Evolutionary conservation across 1,284 basidiomycete genomes (phyloP), one percentile per base, ranked within the genome.

Genomic region (Pisolithus thermaeus): DNA sequence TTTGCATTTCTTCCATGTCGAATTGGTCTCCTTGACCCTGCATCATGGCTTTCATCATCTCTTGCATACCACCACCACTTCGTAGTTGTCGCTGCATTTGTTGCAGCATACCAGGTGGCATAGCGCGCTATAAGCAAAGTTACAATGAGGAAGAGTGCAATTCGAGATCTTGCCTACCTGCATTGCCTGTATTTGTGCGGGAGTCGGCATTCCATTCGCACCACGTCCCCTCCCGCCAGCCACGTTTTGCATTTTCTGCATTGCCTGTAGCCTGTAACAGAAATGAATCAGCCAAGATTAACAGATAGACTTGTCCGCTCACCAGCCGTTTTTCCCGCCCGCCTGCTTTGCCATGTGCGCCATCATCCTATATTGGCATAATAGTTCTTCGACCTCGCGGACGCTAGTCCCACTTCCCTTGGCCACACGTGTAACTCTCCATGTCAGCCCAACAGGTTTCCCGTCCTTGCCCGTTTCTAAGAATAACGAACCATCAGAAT

Each of bases 1-100:
- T 78, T 70, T 92, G 87, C 86, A 91, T 90, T 65, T 92, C 88
- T 59, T 90, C 87, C 81, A 90, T 84, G 62, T 91, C 89, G 56
- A 83, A 70, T 58, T 88, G 83, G 63, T 91, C 85, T 20, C 87
- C 87, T 60, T 90, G 85, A 7, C 89, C 87, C 59, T 90, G 88
- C 91, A 95, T 93, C 87, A 94, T 91, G 25, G 92, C 88, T 66
- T 89, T 90, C 89, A 96, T 90, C 88, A 95, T 93, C 67, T 94
- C 92, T 64, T 93, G 89, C 73, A 93, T 90, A n/a, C 90, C 90
- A 36, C 87, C 86, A 6, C 90, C 90, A 47, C 84, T 76, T 45
- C 90, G 79, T 67, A 94, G 78, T 66, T 92, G 88, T 51, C 84
- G 75, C 64, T 90, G 87, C 80, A 91, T 82, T 59, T 91, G 84